Conservation (phyloP, 2,329 filamentous ascomycete genomes). For the Chrysoporthe deuterocubensis region DNA sequence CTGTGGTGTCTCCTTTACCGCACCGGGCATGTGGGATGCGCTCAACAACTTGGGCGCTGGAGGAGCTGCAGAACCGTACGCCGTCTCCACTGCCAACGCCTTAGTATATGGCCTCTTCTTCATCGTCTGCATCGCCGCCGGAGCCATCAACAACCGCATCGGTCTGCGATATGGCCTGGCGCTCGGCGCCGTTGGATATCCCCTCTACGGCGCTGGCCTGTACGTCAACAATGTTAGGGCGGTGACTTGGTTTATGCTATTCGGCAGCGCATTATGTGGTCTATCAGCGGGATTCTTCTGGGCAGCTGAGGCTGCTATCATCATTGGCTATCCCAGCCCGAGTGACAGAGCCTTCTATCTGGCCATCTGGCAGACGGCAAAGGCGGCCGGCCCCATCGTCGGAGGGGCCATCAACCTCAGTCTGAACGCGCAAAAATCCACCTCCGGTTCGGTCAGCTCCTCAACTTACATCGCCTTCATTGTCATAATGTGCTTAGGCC, state of each 20-base stretch:
- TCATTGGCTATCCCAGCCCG: conserved; percentile 53
- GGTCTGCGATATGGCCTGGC: conserved; percentile 50
- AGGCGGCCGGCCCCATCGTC: conserved; percentile 27
- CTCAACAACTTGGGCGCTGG: conserved; percentile 59
- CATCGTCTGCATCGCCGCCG: conserved; percentile 52
- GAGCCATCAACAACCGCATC: conserved; percentile 53
- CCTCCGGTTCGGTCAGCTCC: conserved; percentile 20
- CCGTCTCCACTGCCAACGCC: conserved; percentile 57
- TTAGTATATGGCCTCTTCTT: conserved; percentile 52
- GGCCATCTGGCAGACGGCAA: conserved; percentile 44
- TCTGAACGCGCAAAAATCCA: conserved; percentile 28
- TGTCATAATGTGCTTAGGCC: conserved; percentile 39
- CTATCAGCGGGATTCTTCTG: conserved; percentile 55
- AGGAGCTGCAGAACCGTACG: conserved; percentile 54
- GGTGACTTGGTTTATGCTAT: conserved; percentile 55
- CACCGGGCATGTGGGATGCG: conserved; percentile 58
- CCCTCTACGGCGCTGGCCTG: conserved; percentile 51
- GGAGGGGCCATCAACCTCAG: conserved; percentile 31
- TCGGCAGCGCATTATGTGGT: conserved; percentile 53
- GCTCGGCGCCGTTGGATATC: conserved; percentile 51
- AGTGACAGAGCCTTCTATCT: conserved; percentile 51
- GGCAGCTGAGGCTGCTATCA: conserved; percentile 54
- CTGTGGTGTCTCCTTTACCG: conserved; percentile 54
- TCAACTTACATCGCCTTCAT: conserved; percentile 38
- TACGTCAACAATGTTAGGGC: conserved; percentile 56